Percentiles rank a stretch among this genome's conserved stretches.
Conservation (phyloP, 768 basidiomycete genomes). For the Phlebiopsis gigantea region DNA sequence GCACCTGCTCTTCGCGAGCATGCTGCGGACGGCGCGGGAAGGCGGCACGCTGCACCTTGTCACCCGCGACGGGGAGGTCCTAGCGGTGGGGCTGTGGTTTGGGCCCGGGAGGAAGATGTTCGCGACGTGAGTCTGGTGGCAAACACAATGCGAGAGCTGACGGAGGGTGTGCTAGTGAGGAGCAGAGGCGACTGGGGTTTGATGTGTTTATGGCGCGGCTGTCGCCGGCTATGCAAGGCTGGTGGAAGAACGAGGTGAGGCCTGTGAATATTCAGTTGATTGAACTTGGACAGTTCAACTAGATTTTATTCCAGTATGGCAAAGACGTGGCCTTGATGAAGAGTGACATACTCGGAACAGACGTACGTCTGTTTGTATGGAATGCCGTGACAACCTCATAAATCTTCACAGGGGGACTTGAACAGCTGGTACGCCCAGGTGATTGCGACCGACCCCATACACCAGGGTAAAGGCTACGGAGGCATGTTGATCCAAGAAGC, state of each 20-base stretch:
- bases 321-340: background rate
- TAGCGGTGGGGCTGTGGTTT: background rate
- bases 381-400: no score
- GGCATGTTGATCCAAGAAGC: background rate
- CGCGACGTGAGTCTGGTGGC: background rate
- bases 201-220: background rate
- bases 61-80: background rate
- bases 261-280: background rate
- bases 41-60: background rate
- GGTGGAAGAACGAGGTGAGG: background rate
- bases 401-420: background rate
- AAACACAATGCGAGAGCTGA: background rate
- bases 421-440: background rate
- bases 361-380: background rate
- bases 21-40: background rate
- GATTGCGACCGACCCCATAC: background rate
- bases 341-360: background rate
- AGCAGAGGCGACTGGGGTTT: background rate
- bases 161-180: background rate
- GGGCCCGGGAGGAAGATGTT: background rate
- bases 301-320: background rate
- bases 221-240: background rate
- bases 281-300: no score
- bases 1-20: background rate
- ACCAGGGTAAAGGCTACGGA: background rate